These are phyloP conservation scores for Plectosphaerella cucumerina DNA, from an alignment of 2,329 filamentous ascomycete species.

Conservation along the genomic window DNA sequence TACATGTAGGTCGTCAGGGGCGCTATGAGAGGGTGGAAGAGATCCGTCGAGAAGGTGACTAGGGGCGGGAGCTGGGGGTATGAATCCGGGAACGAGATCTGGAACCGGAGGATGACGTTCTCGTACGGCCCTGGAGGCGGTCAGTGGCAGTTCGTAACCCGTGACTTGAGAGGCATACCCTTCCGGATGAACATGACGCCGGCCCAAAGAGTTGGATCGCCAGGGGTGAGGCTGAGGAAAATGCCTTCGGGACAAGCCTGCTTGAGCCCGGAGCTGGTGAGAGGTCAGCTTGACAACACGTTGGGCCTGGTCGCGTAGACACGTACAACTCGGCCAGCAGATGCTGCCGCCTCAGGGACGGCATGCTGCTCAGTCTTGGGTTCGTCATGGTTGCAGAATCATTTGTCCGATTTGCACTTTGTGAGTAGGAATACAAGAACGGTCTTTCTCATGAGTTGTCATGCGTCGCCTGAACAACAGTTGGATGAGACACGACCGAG, in stretches of 20 bases:
- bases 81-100: constrained; percentile 77
- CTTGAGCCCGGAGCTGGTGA: constrained; percentile 68
- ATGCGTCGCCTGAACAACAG: neutral
- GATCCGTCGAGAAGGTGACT: constrained; percentile 84
- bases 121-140: constrained; percentile 72
- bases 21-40: constrained; percentile 91
- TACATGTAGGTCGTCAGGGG: constrained; percentile 94
- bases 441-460: neutral
- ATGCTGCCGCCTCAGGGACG: constrained; percentile 66
- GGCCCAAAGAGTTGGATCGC: constrained; percentile 78
- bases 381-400: constrained; percentile 32
- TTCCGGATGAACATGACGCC: constrained; percentile 89
- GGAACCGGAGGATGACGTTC: constrained; percentile 81
- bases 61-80: constrained; percentile 79
- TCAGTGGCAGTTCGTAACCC: constrained; percentile 5
- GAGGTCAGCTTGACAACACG: constrained; percentile 15
- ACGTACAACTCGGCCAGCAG: constrained; percentile 78
- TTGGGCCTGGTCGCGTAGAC: constrained; percentile 1
- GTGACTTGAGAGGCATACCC: constrained; percentile 47
- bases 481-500: constrained; percentile 4
- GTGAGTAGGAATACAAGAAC: neutral
- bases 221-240: constrained; percentile 79
- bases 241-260: constrained; percentile 80
- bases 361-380: constrained; percentile 39
- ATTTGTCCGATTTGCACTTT: too few relatives aligned